Evolutionary conservation across 192 early-diverging fungal genomes (phyloP), one percentile per base, ranked within the genome.

Genomic region (Backusella macrospora): DNA sequence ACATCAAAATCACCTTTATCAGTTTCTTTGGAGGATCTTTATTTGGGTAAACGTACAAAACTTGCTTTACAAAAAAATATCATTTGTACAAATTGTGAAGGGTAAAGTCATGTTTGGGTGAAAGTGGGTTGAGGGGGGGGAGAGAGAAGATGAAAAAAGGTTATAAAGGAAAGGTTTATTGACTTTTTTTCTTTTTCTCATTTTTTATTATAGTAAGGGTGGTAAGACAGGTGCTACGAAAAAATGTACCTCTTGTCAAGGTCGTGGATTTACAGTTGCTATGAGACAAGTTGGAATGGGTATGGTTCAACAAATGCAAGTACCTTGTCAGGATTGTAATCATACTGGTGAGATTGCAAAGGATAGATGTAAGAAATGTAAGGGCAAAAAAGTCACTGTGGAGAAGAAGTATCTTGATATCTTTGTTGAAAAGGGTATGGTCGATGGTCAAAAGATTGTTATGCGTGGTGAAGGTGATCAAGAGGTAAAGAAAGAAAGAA

Each of bases 391-490:
- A 83, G 88, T 95, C 1, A 81, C 86, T 13, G 84, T 89, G 34
- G 96, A 97, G 82, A 93, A 93, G 73, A 98, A 98, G 80, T 85
- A 90, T 6, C 89, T 99, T 52, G 96, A 96, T 72, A 88, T 99
- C 68, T 89, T 88, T 75, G 92, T 99, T 52, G 95, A 98, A 74
- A 96, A 95, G 79, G 98, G 98, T 39, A 97, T 97, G 95, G 77
- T 71, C 38, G 86, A 97, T 70, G 93, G 94, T 23, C 94, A 98
- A 70, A 91, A 89, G 81, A 96, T 99, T 69, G 86, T 89, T 5
- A 93, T 99, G 82, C 82, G 84, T 71, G 97, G 97, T 34, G 96
- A 99, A 80, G 98, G 92, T 65, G 98, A 99, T 82, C 97, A 99
- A 78, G 87, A 89, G 72, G 77, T 81, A 78, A 40, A 14, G 34